phyloP scores from a whole-genome alignment of 129 eudicot genomes.

The Kitagawia praeruptora region DNA sequence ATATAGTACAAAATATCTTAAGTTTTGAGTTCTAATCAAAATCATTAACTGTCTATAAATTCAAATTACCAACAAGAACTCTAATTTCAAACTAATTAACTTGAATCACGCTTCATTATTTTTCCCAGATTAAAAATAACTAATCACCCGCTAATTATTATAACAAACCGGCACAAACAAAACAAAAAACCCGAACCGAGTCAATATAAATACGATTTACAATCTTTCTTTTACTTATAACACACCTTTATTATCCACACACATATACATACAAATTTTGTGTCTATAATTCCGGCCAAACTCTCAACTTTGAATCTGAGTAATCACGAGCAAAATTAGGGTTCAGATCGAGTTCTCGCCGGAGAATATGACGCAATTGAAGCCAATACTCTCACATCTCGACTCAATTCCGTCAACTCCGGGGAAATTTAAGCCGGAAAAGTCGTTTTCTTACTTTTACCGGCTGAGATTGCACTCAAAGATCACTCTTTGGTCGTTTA shows the following conservation, averaged over 20 bases:
- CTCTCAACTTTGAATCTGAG: neutral
- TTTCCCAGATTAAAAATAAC: neutral
- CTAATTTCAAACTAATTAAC: no score
- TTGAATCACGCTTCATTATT: no score
- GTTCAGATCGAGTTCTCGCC: neutral
- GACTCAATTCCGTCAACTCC: constrained; percentile 6
- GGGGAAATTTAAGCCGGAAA: constrained; percentile 8
- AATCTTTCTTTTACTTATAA: no score
- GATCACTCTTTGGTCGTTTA: constrained; percentile 9
- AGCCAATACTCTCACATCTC: neutral
- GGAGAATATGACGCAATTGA: constrained; percentile 4
- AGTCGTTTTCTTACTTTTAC: neutral
- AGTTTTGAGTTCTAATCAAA: no score
- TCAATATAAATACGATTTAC: neutral
- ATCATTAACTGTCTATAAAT: no score
- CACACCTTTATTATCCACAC: neutral
- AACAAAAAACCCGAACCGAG: neutral
- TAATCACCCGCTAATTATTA: neutral
- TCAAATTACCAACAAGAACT: no score
- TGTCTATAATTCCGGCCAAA: neutral
- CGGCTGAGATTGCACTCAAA: neutral
- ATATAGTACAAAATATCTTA: no score
- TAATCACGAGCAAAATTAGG: neutral
- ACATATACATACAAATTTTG: neutral
- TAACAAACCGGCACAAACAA: neutral